Base-by-base conservation (phyloP, 208 protist genomes). In the Giardia muris region DNA sequence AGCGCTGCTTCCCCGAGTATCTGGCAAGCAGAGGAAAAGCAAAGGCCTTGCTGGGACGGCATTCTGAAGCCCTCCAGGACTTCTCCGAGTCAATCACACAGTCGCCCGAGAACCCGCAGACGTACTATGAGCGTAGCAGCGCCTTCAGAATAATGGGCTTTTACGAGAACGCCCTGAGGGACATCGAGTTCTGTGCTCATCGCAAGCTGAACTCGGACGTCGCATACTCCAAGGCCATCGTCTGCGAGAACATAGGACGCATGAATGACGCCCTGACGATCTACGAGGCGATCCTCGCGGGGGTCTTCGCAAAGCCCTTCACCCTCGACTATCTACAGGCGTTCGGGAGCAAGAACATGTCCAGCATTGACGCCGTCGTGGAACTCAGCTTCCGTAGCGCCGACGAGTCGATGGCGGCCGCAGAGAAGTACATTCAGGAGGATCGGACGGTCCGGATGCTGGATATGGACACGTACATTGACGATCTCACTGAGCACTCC, bases 201-300 rank as follows among this genome's bases (percentile, higher is more conserved):
- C 0, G 1, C 2, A 90, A 90, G 45, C 43, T 90, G 19, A 47
- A 90, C 48, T 44, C 87, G 48, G 43, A 90, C n/a, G 45, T 90
- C 87, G 87, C 87, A 0, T 90, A 90, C 48, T 43, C n/a, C 2
- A 90, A 90, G 48, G 87, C 87, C 43, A 90, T 90, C 43, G 48
- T 90, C 43, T 90, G 10, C 42, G 87, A 90, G 45, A 90, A 90
- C 48, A 90, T 2, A 2, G 87, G 87, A 47, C 0, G 48, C n/a
- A 44, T 90, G 45, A 46, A 90, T 30, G 44, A 90, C n/a, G 1
- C 87, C n/a, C 48, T 90, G 45, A n/a, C 30, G 10, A 2, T 90
- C 1, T 90, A 90, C 45, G 87, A 90, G 87, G n/a, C 87, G 4
- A 90, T 90, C n/a, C 44, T 90, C 2, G 45, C n/a, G 1, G 2